These are phyloP conservation scores for Talaromyces nanjingensis DNA, from an alignment of 495 filamentous ascomycete genomes.

Conservation along the genomic window DNA sequence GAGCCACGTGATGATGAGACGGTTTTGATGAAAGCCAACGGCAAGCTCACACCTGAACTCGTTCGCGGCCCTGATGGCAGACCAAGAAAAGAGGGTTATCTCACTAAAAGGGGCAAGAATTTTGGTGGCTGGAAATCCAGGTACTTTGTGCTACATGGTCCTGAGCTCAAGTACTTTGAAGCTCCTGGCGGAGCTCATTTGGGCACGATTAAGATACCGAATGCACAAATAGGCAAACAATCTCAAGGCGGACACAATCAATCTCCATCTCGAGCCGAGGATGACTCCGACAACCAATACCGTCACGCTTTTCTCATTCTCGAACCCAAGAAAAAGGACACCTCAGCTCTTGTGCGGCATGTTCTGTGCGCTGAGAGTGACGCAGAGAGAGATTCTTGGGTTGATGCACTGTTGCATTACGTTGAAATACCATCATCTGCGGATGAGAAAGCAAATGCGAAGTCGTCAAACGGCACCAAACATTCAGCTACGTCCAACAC, in stretches of 20 bases:
- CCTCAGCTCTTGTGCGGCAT: constrained; percentile 82
- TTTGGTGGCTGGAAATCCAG: constrained; percentile 99
- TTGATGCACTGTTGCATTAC: constrained; percentile 80
- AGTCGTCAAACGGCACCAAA: constrained; percentile 14
- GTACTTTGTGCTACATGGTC: constrained; percentile 87
- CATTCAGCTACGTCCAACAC: constrained; percentile 2
- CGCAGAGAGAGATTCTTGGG: constrained; percentile 87
- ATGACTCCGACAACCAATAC: constrained; percentile 87
- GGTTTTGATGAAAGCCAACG: constrained; percentile 37
- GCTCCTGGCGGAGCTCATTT: constrained; percentile 79
- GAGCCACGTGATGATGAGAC: constrained; percentile 65
- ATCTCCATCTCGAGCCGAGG: constrained; percentile 54
- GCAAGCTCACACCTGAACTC: constrained; percentile 32
- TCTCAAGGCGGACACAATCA: constrained; percentile 48
- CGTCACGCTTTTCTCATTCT: constrained; percentile 92
- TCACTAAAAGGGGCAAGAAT: constrained; percentile 95
- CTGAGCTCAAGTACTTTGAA: constrained; percentile 87
- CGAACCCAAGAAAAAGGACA: constrained; percentile 95
- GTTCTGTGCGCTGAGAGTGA: constrained; percentile 95
- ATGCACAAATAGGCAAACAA: constrained; percentile 92
- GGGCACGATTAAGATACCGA: constrained; percentile 85
- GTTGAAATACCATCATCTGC: constrained; percentile 68
- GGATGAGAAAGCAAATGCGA: constrained; percentile 26
- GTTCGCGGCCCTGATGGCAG: constrained; percentile 52
- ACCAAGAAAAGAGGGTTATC: constrained; percentile 77